Percentiles rank a stretch among this genome's conserved stretches.
phyloP scores from a whole-genome alignment of 73 alveolate species.

The Tetrahymena elliotti region DNA sequence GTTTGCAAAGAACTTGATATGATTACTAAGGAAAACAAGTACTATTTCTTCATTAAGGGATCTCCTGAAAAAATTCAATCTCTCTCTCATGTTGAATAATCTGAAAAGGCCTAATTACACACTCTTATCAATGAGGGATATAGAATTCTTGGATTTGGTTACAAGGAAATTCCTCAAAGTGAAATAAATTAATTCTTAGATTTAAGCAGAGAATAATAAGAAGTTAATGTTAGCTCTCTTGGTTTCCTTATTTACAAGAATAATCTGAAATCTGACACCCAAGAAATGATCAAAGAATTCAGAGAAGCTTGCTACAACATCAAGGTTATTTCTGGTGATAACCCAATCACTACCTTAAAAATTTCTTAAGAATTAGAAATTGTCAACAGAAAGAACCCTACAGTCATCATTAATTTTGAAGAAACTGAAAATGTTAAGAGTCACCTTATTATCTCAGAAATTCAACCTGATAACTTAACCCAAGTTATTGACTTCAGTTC shows the following conservation, averaged over 20 bases:
- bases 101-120: slow-evolving; percentile 46
- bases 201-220: slow-evolving; percentile 50
- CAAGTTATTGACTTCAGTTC: not conserved
- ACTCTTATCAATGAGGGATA: slow-evolving; percentile 52
- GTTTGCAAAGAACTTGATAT: not conserved
- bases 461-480: not conserved
- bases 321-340: slow-evolving; percentile 71
- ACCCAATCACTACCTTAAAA: slow-evolving; percentile 66
- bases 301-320: slow-evolving; percentile 36
- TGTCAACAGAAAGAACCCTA: slow-evolving; percentile 21
- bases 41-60: slow-evolving; percentile 46
- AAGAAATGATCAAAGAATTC: slow-evolving; percentile 37
- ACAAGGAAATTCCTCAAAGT: slow-evolving; percentile 46
- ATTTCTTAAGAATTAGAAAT: slow-evolving; percentile 63
- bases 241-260: slow-evolving; percentile 65
- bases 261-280: slow-evolving; percentile 55
- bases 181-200: slow-evolving; percentile 39
- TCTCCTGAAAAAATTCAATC: slow-evolving; percentile 65
- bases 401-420: not conserved
- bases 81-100: slow-evolving; percentile 51
- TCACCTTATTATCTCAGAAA: not conserved
- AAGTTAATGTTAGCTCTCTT: slow-evolving; percentile 45
- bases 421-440: not conserved
- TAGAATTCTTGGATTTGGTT: slow-evolving; percentile 67
- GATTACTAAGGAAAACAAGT: not conserved